Conservation (phyloP, 2,329 filamentous ascomycete species). For the Botryotinia convoluta region DNA sequence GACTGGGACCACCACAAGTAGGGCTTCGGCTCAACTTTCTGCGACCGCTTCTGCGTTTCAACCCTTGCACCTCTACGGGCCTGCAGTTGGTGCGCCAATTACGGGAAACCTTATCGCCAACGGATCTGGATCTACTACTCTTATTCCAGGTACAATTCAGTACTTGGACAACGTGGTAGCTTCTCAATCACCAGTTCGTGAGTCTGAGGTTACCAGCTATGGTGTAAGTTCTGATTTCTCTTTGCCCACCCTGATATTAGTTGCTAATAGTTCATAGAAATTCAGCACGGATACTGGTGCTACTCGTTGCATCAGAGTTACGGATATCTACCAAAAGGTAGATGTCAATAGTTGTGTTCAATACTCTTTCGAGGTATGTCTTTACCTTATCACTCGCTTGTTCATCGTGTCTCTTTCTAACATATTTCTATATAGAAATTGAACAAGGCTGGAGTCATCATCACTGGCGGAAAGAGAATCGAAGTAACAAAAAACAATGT, state of each 20-base stretch:
- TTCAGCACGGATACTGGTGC: slow-evolving; percentile 36
- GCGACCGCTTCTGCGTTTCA: slow-evolving; percentile 62
- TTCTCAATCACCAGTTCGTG: slow-evolving; percentile 15
- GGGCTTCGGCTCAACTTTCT: slow-evolving; percentile 52
- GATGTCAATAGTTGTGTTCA: slow-evolving; percentile 27
- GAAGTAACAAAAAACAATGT: slow-evolving; percentile 24
- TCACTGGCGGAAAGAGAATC: slow-evolving; percentile 22
- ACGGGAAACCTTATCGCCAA: slow-evolving; percentile 14
- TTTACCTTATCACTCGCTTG: background rate
- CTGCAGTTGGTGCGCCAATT: background rate
- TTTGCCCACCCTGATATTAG: background rate
- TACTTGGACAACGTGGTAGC: slow-evolving; percentile 19
- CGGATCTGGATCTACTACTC: slow-evolving; percentile 11
- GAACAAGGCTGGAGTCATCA: slow-evolving; percentile 19
- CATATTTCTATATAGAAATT: slow-evolving; percentile 23
- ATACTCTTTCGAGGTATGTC: slow-evolving; percentile 28
- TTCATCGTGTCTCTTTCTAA: slow-evolving; percentile 14
- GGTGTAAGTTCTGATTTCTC: slow-evolving; percentile 15
- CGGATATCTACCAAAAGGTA: slow-evolving; percentile 27
- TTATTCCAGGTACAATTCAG: slow-evolving; percentile 19
- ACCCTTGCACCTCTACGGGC: slow-evolving; percentile 42
- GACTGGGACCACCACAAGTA: slow-evolving; percentile 35
- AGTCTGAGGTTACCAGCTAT: slow-evolving; percentile 12
- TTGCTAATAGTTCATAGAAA: slow-evolving; percentile 16
- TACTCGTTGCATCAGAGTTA: slow-evolving; percentile 34